phyloP scores from a whole-genome alignment of 2,329 filamentous ascomycete species.

The Graphiopsis chlorocephala region DNA sequence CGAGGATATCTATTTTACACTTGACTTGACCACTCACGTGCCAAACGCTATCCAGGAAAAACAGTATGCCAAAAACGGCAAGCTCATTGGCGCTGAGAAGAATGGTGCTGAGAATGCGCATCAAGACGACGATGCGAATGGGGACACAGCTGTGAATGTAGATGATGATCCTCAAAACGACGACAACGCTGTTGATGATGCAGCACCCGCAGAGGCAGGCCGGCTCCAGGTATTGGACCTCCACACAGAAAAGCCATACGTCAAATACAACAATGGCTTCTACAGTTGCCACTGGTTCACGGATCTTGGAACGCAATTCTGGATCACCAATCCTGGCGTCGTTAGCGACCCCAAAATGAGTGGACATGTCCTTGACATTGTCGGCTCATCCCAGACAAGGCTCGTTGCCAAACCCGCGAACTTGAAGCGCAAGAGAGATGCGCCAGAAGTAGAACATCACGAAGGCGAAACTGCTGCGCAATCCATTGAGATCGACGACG shows the following conservation, averaged over 20 bases:
- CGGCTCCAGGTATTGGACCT: constrained; percentile 76
- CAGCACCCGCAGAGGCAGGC: constrained; percentile 36
- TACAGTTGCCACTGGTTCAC: constrained; percentile 80
- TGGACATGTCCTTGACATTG: constrained; percentile 62
- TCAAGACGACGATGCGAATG: not conserved
- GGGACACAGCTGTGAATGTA: not conserved
- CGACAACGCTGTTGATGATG: not conserved
- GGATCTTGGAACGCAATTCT: constrained; percentile 78
- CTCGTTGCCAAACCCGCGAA: constrained; percentile 64
- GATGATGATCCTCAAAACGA: not conserved
- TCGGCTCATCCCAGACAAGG: constrained; percentile 68
- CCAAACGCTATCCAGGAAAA: constrained; percentile 26
- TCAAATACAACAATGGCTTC: constrained; percentile 74
- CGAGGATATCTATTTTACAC: constrained; percentile 58
- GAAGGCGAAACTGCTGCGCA: constrained; percentile 10
- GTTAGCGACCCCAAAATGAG: constrained; percentile 47
- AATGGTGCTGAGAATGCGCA: not conserved
- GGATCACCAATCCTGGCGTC: constrained; percentile 45
- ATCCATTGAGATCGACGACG: constrained; percentile 11
- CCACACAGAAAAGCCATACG: constrained; percentile 70
- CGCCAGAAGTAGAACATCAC: constrained; percentile 17
- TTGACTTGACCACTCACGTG: constrained; percentile 53
- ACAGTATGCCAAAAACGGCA: constrained; percentile 14
- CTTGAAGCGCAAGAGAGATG: constrained; percentile 34
- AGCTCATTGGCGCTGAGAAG: not conserved